Conservation (phyloP, 1,284 basidiomycete genomes). For the Apiotrichum siamense region DNA sequence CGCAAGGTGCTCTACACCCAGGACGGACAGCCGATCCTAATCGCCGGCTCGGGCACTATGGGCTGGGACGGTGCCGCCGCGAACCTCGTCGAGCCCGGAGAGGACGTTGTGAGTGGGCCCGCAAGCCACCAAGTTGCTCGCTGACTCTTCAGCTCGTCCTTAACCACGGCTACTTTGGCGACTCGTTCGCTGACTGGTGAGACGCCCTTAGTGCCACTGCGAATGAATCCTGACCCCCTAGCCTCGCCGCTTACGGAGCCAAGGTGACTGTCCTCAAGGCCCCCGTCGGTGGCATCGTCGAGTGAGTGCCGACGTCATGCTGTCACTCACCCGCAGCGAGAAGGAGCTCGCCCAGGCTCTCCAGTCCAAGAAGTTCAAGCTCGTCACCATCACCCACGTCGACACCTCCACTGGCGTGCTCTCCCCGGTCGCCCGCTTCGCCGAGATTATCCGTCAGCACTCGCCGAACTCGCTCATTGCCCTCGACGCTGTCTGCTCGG, state of each 20-base stretch:
- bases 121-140: no score
- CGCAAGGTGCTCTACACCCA: constrained; percentile 69
- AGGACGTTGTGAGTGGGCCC: constrained; percentile 63
- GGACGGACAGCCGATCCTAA: constrained; percentile 71
- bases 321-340: constrained; percentile 26
- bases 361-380: constrained; percentile 76
- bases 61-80: constrained; percentile 74
- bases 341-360: constrained; percentile 55
- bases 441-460: constrained; percentile 65
- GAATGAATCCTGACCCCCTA: constrained; percentile 45
- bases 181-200: constrained; percentile 74
- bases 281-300: constrained; percentile 70
- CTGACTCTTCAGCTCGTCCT: constrained; percentile 47
- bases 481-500: constrained; percentile 90
- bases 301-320: constrained; percentile 31
- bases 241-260: constrained; percentile 82
- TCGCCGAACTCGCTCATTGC: constrained; percentile 85
- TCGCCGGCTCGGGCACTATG: constrained; percentile 88
- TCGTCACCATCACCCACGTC: constrained; percentile 82
- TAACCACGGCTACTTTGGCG: constrained; percentile 79
- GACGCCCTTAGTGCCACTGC: constrained; percentile 21
- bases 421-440: constrained; percentile 73
- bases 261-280: constrained; percentile 82
- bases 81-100: constrained; percentile 72
- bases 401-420: constrained; percentile 90